Base-by-base conservation (phyloP, 768 basidiomycete species). In the Leccinum imitatum region DNA sequence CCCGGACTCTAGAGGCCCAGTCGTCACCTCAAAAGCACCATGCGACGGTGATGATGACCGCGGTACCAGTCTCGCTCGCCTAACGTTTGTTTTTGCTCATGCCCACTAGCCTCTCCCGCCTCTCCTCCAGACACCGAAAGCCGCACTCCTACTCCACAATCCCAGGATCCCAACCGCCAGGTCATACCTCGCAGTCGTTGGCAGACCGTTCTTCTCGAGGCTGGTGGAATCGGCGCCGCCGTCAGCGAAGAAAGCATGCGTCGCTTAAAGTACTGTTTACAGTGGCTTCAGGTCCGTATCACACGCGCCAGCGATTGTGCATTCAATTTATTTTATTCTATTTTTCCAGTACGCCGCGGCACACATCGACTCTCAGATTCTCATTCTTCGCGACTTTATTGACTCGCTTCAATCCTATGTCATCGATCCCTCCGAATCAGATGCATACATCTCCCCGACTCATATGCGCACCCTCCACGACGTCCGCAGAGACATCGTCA, bases 181-280 rank as follows among this genome's bases (percentile, higher is more conserved):
- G 84, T 91, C 10, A 84, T 81, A 1, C 84, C 83, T 52, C 82
- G 92, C n/a, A 89, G 89, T 71, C 79, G 90, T 46, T 93, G 91
- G 93, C 92, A 94, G 65, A 84, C 89, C 0, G 82, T 95, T 27
- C 76, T 95, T 44, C 78, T 89, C 23, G 93, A 95, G 73, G 93
- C 92, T 2, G 92, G 93, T 14, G 93, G 93, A 0, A 79, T 96
- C 35, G 84, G 92, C 59, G 92, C 91, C 0, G 93, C 94, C 8
- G 79, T 95, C 33, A 93, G 92, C 71, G 93, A 95, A 63, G 94
- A 95, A 73, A 93, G 87, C 67, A 90, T 96, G 89, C 80, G 90
- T 57, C 79, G 90, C 56, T 74, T 96, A 44, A 86, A 87, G 70
- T 95, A 95, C 69, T 93, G 91, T 73, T 71, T 96, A 30, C 85